Percentiles rank a stretch among this genome's conserved stretches.
These are phyloP conservation scores for Scedosporium aurantiacum DNA, from an alignment of 2,329 filamentous ascomycete species.

Conservation along the genomic window DNA sequence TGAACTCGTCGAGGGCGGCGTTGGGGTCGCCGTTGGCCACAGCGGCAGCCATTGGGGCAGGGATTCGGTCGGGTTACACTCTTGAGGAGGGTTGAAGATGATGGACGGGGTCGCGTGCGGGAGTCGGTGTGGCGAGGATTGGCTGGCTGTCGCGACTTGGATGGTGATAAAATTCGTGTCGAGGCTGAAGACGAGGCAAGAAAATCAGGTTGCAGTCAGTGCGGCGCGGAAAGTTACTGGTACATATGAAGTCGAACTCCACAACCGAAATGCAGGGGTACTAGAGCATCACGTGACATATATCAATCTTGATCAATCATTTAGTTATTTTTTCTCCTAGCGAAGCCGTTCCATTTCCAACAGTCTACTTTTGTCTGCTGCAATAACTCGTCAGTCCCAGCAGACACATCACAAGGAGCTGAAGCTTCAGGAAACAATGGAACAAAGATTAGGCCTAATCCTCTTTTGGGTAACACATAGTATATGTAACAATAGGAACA, in stretches of 20 bases:
- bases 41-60: neutral
- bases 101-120: neutral
- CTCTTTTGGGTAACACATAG: no score
- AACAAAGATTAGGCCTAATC: no score
- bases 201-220: neutral
- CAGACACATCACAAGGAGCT: no score
- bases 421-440: no score
- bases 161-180: neutral
- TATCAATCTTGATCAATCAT: no score
- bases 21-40: slow-evolving; percentile 27
- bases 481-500: no score
- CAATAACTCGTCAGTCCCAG: no score
- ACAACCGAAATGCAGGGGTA: no score
- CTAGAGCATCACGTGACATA: neutral
- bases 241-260: neutral
- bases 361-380: no score
- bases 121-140: neutral
- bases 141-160: neutral
- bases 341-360: no score
- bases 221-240: neutral
- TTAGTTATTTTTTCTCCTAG: no score
- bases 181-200: neutral
- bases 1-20: slow-evolving; percentile 52
- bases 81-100: neutral
- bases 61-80: neutral